These are phyloP conservation scores for Rhizoctonia solani DNA, from an alignment of 1,284 basidiomycete genomes.

Conservation along the genomic window DNA sequence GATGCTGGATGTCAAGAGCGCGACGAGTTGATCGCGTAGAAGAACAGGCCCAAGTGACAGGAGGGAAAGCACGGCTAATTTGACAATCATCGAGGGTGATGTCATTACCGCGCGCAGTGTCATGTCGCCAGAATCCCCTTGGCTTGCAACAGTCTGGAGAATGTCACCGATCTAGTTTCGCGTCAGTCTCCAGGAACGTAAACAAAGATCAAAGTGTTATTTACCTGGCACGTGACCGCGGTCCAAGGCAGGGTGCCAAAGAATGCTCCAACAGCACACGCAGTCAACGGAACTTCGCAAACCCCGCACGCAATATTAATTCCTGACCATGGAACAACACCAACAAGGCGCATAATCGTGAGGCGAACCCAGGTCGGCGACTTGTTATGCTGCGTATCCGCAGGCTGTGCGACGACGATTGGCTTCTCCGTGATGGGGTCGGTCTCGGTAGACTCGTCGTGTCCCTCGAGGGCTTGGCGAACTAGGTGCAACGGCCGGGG, in stretches of 20 bases:
- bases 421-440: not conserved
- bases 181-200: constrained; percentile 28
- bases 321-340: constrained; percentile 91
- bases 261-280: constrained; percentile 80
- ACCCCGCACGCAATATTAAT: constrained; percentile 94
- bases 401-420: not conserved
- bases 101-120: constrained; percentile 73
- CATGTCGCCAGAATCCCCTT: constrained; percentile 49
- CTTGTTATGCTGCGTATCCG: constrained; percentile 10
- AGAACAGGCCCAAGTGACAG: constrained; percentile 78
- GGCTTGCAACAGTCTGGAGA: constrained; percentile 63
- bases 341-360: constrained; percentile 81
- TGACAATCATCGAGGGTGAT: constrained; percentile 70
- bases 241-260: constrained; percentile 83
- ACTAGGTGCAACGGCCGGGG: constrained; percentile 84
- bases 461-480: constrained; percentile 65
- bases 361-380: constrained; percentile 82
- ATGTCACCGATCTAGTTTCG: constrained; percentile 72
- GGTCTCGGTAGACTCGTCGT: constrained; percentile 43
- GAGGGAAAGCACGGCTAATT: constrained; percentile 72
- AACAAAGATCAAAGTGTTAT: constrained; percentile 39
- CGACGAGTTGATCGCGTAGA: constrained; percentile 63
- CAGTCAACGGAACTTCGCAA: constrained; percentile 72
- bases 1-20: constrained; percentile 48
- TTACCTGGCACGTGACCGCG: constrained; percentile 80